Base-by-base conservation (phyloP, 257 asterid genomes). In the Solanum tarapatanum region DNA sequence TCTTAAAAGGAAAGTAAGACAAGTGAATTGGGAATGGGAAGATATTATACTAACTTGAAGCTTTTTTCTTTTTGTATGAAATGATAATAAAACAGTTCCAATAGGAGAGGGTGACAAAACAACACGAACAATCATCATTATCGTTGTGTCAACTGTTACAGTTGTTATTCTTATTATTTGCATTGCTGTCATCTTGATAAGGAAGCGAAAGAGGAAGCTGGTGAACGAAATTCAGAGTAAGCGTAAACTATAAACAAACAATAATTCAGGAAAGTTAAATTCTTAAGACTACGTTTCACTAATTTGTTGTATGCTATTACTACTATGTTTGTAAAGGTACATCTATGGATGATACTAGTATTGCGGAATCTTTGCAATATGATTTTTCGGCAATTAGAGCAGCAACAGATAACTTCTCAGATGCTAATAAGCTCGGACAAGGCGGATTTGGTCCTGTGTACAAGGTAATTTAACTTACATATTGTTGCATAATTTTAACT, bases 361-460 rank as follows among this genome's bases (percentile, higher is more conserved):
- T 48, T 11, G 82, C 77, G 10, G 90, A 89, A 68, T 88, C 90
- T 12, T 9, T 87, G 2, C 88, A 87, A 48, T 90, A 90, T 85
- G 91, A 72, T 14, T 89, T 90, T 60, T 39, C 30, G 1, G 72
- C 37, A 32, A 72, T 88, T 9, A 84, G 84, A 79, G 58, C 32
- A 21, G 90, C 89, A 45, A 88, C 90, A 41, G 33, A 72, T 51
- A 28, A 86, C 75, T 90, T 90, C 79, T 90, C 91, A 3, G 85
- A 87, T 36, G 89, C 58, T n/a, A 87, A 88, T 41, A 86, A 85
- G 68, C 41, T 82, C 24, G 91, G 91, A 3, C 19, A 87, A 51
- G 89, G 87, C 3, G 89, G 92, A 68, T 90, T 77, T 85, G 92
- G 92, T n/a, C 24, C 69, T 7, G 91, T 88, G 12, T 88, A 86